Conservation (phyloP, 306 rosid genomes). For the Medicago lupulina region DNA sequence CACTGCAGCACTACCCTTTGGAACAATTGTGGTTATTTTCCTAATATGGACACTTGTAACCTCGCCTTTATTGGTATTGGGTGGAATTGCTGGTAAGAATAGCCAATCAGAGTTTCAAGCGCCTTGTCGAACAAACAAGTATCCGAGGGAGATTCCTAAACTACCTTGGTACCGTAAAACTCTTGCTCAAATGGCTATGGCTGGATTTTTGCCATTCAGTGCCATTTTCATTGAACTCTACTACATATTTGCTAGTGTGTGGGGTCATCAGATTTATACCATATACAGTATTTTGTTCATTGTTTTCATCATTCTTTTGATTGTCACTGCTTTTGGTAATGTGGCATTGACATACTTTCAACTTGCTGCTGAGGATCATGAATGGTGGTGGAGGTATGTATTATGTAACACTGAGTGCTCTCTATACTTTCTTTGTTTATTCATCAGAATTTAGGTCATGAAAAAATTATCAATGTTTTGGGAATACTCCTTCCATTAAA, state of each 20-base stretch:
- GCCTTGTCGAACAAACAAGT: constrained; percentile 56
- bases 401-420: neutral
- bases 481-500: constrained; percentile 13
- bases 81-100: constrained; percentile 61
- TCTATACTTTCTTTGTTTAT: constrained; percentile 3
- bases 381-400: constrained; percentile 70
- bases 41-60: constrained; percentile 66
- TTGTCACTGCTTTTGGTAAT: constrained; percentile 62
- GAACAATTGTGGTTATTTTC: constrained; percentile 61
- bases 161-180: constrained; percentile 57
- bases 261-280: constrained; percentile 59
- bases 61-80: constrained; percentile 55
- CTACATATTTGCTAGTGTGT: constrained; percentile 58
- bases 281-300: constrained; percentile 54
- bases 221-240: constrained; percentile 57
- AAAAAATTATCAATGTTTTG: neutral
- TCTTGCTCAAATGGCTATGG: constrained; percentile 59
- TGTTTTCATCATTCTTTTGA: constrained; percentile 58
- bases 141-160: constrained; percentile 60
- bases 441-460: neutral
- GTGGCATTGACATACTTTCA: constrained; percentile 65
- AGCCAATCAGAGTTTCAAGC: constrained; percentile 53
- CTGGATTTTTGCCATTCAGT: constrained; percentile 58
- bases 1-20: constrained; percentile 60
- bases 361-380: constrained; percentile 66